Evolutionary conservation across 352 stramenopile genomes (phyloP).

Genomic region (Hyphochytrium catenoides): DNA sequence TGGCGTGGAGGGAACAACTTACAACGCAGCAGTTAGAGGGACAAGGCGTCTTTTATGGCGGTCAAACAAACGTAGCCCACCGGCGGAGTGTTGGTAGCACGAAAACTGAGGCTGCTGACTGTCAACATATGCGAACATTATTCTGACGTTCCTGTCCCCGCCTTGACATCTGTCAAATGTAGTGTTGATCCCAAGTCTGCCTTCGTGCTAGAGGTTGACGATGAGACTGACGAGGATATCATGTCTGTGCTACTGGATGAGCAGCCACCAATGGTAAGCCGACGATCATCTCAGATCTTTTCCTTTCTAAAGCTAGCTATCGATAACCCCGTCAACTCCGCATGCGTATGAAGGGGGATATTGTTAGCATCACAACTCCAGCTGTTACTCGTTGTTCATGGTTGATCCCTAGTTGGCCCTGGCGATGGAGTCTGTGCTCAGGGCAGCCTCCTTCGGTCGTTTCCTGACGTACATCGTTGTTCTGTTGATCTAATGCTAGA

Average conservation of each 20-base stretch:
- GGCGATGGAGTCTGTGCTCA: neutral
- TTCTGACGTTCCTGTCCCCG: too few relatives aligned
- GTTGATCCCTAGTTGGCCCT: neutral
- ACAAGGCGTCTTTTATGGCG: too few relatives aligned
- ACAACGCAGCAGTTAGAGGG: too few relatives aligned
- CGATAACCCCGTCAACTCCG: neutral
- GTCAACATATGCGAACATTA: too few relatives aligned
- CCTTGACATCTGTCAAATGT: too few relatives aligned
- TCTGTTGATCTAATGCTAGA: too few relatives aligned
- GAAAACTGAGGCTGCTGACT: too few relatives aligned
- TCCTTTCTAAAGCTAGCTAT: neutral
- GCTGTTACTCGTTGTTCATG: too few relatives aligned
- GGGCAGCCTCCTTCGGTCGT: neutral
- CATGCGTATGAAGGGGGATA: neutral
- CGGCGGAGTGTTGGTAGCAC: too few relatives aligned
- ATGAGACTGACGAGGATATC: slow-evolving; percentile 72
- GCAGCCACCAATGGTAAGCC: slow-evolving; percentile 37
- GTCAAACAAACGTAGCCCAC: too few relatives aligned
- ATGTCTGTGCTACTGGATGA: slow-evolving; percentile 66
- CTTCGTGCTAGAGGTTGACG: slow-evolving; percentile 70
- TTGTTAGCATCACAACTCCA: too few relatives aligned
- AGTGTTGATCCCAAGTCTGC: slow-evolving; percentile 47
- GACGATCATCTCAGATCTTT: neutral
- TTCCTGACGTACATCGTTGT: neutral
- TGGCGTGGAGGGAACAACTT: too few relatives aligned